Evolutionary conservation across 2,329 filamentous ascomycete genomes (phyloP).

Genomic region (Hortaea sp.): DNA sequence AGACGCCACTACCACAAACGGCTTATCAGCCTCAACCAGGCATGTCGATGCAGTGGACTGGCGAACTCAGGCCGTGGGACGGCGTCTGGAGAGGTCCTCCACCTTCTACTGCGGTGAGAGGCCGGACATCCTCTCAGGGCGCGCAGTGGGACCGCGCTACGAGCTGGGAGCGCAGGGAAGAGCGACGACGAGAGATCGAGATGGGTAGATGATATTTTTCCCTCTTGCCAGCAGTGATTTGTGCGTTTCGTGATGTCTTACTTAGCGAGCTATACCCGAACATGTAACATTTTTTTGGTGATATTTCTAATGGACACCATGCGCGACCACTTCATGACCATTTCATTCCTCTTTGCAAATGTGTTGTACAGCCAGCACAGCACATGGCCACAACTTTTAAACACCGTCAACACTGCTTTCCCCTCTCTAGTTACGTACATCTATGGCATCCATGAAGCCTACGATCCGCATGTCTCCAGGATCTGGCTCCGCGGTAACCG

Average conservation of each 20-base stretch:
- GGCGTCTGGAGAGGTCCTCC: conserved; percentile 20
- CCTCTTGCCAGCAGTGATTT: not conserved
- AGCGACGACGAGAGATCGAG: conserved; percentile 32
- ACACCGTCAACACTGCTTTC: too few relatives aligned
- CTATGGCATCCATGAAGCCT: too few relatives aligned
- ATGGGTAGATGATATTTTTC: conserved; percentile 13
- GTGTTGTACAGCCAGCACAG: too few relatives aligned
- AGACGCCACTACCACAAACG: not conserved
- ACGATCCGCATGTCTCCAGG: too few relatives aligned
- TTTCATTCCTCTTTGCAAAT: too few relatives aligned
- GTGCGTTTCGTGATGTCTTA: not conserved
- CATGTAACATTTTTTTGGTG: too few relatives aligned
- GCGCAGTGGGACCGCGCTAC: conserved; percentile 1
- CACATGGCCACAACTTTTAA: too few relatives aligned
- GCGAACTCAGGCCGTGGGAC: conserved; percentile 21
- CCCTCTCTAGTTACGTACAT: too few relatives aligned
- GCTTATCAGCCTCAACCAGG: conserved; percentile 8
- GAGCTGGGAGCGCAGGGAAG: conserved; percentile 13
- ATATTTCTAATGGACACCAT: too few relatives aligned
- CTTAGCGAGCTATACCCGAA: not conserved
- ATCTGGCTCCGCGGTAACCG: too few relatives aligned
- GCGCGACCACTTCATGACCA: too few relatives aligned
- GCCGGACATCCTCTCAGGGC: not conserved
- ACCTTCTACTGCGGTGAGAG: conserved; percentile 16
- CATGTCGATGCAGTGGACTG: conserved; percentile 10